Conservation (phyloP, 2,329 filamentous ascomycete genomes). For the Triangularia setosa region DNA sequence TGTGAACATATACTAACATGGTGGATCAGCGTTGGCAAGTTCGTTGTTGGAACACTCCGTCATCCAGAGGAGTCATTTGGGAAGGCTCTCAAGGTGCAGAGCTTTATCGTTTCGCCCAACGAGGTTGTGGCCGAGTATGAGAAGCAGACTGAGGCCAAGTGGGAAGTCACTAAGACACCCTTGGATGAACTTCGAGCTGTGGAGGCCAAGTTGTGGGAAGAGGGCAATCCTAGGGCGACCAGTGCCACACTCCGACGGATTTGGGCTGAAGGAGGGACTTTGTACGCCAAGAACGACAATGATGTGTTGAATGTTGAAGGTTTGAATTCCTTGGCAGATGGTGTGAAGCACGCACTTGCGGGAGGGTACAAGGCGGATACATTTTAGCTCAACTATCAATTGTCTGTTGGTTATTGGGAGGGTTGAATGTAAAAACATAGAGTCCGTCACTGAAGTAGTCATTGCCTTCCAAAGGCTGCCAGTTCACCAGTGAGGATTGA, state of each 20-base stretch:
- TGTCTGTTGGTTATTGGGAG: no score
- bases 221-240: constrained; percentile 49
- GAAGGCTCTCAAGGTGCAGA: constrained; percentile 63
- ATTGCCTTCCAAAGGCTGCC: no score
- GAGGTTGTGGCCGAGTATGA: constrained; percentile 65
- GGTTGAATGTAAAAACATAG: no score
- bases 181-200: constrained; percentile 50
- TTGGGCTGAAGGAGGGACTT: constrained; percentile 67
- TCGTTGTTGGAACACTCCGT: constrained; percentile 58
- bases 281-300: constrained; percentile 68
- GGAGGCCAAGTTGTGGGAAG: constrained; percentile 58
- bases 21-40: constrained; percentile 57
- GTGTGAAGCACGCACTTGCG: constrained; percentile 25
- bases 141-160: constrained; percentile 57
- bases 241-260: constrained; percentile 62
- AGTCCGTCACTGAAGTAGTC: no score
- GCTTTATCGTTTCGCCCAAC: constrained; percentile 62
- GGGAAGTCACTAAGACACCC: constrained; percentile 51
- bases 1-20: constrained; percentile 1
- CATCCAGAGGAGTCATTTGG: constrained; percentile 52
- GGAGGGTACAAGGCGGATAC: constrained; percentile 26
- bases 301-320: constrained; percentile 50
- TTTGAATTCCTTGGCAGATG: constrained; percentile 46
- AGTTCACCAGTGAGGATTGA: not conserved
- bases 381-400: no score